A percentile compares a stretch with the other conserved stretches of the same genome.
phyloP scores from a whole-genome alignment of 2,329 filamentous ascomycete genomes.

The Dactylellina sp. region DNA sequence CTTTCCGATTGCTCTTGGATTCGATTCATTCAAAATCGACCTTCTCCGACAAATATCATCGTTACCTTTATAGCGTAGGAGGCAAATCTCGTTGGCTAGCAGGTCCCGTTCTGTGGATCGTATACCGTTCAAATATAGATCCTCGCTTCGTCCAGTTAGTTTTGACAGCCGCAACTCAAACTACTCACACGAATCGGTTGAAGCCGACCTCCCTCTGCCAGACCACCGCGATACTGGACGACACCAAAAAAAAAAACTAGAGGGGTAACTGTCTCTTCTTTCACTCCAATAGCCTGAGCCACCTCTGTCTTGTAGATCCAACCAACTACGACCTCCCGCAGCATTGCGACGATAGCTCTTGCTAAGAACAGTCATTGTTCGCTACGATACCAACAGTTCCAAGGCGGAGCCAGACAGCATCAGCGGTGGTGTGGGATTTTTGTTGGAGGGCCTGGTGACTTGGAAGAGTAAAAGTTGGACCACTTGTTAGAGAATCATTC shows the following conservation, averaged over 20 bases:
- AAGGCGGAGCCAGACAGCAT: slow-evolving; percentile 16
- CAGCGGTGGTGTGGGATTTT: slow-evolving; percentile 20
- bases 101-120: slow-evolving; percentile 19
- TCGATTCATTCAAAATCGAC: slow-evolving; percentile 5
- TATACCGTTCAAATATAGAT: slow-evolving; percentile 54
- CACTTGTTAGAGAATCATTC: slow-evolving; percentile 28
- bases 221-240: neutral
- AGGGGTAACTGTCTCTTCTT: neutral
- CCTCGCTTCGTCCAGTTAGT: slow-evolving; percentile 48
- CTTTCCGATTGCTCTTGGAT: slow-evolving; percentile 5
- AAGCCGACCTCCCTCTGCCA: slow-evolving; percentile 12
- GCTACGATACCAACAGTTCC: slow-evolving; percentile 34
- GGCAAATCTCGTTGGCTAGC: slow-evolving; percentile 16
- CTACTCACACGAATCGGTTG: slow-evolving; percentile 32
- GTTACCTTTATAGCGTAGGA: neutral
- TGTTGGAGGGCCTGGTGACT: slow-evolving; percentile 38
- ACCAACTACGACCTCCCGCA: neutral
- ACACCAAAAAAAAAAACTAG: neutral
- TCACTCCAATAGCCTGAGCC: slow-evolving; percentile 1
- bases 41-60: neutral
- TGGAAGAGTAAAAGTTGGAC: slow-evolving; percentile 23
- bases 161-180: slow-evolving; percentile 45
- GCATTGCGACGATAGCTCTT: slow-evolving; percentile 3
- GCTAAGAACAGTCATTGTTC: slow-evolving; percentile 22
- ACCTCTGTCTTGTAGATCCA: neutral